These are phyloP conservation scores for Euphorbia tirucalli DNA, from an alignment of 345 rosid species.

Conservation along the genomic window DNA sequence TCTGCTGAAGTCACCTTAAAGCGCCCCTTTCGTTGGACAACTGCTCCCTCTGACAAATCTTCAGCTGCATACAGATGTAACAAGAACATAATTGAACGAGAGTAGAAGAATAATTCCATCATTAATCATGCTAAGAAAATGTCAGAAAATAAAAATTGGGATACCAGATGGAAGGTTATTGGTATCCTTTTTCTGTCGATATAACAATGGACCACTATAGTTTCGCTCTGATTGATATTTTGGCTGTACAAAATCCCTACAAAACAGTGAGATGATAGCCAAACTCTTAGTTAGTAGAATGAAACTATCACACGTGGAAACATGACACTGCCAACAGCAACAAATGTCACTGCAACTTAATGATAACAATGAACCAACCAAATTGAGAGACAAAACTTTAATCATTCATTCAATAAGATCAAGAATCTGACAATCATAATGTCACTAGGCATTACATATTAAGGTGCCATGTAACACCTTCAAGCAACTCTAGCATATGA, in stretches of 20 bases:
- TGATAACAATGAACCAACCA: background rate
- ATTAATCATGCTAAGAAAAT: slow-evolving; percentile 4
- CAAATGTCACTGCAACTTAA: background rate
- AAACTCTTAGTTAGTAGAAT: slow-evolving; percentile 22
- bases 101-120: slow-evolving; percentile 10
- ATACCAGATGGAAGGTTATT: slow-evolving; percentile 57
- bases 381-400: background rate
- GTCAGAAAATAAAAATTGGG: slow-evolving; percentile 19
- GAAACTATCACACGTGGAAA: slow-evolving; percentile 14
- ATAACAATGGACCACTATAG: slow-evolving; percentile 67
- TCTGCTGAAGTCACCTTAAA: slow-evolving; percentile 86
- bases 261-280: slow-evolving; percentile 20
- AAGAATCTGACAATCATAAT: background rate
- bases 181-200: slow-evolving; percentile 61
- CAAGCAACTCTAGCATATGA: background rate
- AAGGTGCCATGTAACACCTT: slow-evolving; percentile 4
- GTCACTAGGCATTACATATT: background rate
- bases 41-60: slow-evolving; percentile 70
- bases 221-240: slow-evolving; percentile 60
- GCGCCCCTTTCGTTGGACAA: slow-evolving; percentile 84
- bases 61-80: slow-evolving; percentile 44
- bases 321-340: slow-evolving; percentile 22
- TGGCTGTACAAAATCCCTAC: slow-evolving; percentile 64
- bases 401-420: background rate
- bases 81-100: background rate